Evolutionary conservation across 2,329 filamentous ascomycete species (phyloP), one percentile per base, ranked within the genome.

Genomic region (Annulohypoxylon truncatum): DNA sequence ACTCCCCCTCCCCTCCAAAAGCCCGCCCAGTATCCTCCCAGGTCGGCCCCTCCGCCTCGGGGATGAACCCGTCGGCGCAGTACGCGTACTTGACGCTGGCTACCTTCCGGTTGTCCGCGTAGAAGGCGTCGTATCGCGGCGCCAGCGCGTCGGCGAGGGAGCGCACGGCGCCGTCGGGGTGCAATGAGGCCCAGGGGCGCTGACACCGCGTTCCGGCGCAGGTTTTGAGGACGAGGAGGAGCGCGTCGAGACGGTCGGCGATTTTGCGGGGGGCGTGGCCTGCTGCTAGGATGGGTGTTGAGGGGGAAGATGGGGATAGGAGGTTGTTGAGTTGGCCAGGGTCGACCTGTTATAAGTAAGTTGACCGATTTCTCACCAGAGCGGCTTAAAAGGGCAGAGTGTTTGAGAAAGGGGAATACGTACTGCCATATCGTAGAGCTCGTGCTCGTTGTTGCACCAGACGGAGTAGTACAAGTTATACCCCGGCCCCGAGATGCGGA

Each of bases 391-490:
- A n/a, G n/a, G n/a, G n/a, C n/a, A n/a, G n/a, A n/a, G n/a, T n/a
- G n/a, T n/a, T n/a, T n/a, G n/a, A 13, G 10, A 46, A 87, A 0
- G 40, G 15, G 24, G 46, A 22, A 15, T 5, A n/a, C 83, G 0
- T 82, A 83, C 74, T 67, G 57, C 80, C 35, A 87, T 71, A 64
- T 88, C 82, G 69, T 87, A 89, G 1, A 86, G 79, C 68, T 89
- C 85, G 48, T 84, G 82, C 71, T 87, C 85, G 59, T 85, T 85
- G 4, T 78, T 87, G 70, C 87, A 89, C 85, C 86, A 89, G 3
- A 75, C 69, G 3, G 73, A 68, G 31, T 89, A 89, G 67, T 85
- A 84, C 2, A 88, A 71, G 61, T 81, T 85, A 63, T 87, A 89
- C 1, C 77, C 76, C 0, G 81, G 70, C 0, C 78, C 77, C 0